These are phyloP conservation scores for Pseudozyma pruni DNA, from an alignment of 1,284 basidiomycete species.

Conservation along the genomic window DNA sequence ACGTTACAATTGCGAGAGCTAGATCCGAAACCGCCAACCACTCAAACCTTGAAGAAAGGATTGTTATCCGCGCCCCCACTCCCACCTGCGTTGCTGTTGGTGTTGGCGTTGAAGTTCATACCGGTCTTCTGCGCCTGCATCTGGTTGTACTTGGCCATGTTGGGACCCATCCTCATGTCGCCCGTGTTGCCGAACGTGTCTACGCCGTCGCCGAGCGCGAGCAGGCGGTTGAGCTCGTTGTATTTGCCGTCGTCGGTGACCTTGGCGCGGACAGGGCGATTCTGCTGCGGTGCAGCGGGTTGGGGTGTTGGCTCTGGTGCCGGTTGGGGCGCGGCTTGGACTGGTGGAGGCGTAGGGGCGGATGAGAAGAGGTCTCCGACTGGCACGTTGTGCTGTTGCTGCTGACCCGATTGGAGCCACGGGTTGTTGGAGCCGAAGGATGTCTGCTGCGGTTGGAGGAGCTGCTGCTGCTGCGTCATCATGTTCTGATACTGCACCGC, in stretches of 20 bases:
- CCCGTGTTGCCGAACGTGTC: slow-evolving; percentile 68
- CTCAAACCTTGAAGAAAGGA: slow-evolving; percentile 58
- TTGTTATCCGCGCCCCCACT: slow-evolving; percentile 40
- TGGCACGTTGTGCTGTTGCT: slow-evolving; percentile 54
- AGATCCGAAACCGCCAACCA: neutral
- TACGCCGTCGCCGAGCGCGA: slow-evolving; percentile 63
- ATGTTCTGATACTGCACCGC: slow-evolving; percentile 68
- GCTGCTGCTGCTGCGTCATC: slow-evolving; percentile 68
- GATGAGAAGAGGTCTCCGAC: slow-evolving; percentile 57
- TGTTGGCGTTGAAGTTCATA: slow-evolving; percentile 44
- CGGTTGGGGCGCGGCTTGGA: slow-evolving; percentile 17
- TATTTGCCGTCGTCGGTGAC: slow-evolving; percentile 47
- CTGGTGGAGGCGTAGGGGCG: slow-evolving; percentile 40
- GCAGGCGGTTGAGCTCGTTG: slow-evolving; percentile 63
- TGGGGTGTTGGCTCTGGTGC: slow-evolving; percentile 19
- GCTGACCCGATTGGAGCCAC: slow-evolving; percentile 68
- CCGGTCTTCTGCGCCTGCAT: slow-evolving; percentile 54
- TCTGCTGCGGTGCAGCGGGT: slow-evolving; percentile 26
- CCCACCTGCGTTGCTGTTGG: slow-evolving; percentile 9
- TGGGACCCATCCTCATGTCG: slow-evolving; percentile 63
- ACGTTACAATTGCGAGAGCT: neutral
- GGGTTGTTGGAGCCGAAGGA: slow-evolving; percentile 91
- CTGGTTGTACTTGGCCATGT: slow-evolving; percentile 40
- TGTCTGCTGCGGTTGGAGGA: slow-evolving; percentile 72
- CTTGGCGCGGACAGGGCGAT: slow-evolving; percentile 38